These are phyloP conservation scores for Bisporella sp. DNA, from an alignment of 2,329 filamentous ascomycete species.

Conservation along the genomic window DNA sequence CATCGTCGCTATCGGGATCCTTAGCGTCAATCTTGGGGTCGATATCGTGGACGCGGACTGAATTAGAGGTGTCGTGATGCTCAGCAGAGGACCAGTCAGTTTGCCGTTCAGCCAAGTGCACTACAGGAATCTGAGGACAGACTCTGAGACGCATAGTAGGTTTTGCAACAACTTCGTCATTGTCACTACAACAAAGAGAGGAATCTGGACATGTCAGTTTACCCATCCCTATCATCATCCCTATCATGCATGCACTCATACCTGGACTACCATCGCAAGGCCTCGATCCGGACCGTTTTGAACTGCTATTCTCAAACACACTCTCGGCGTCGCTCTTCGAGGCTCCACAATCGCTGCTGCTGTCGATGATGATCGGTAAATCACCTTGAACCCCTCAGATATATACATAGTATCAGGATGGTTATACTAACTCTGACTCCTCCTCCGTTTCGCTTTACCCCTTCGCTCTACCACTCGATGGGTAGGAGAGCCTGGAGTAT, in stretches of 20 bases:
- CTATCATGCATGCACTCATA: constrained; percentile 1
- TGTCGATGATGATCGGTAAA: not conserved
- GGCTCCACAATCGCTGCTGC: not conserved
- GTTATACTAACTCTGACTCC: not conserved
- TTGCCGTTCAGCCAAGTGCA: not conserved
- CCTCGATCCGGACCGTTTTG: not conserved
- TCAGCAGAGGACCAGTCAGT: not conserved
- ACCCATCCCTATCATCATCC: not conserved
- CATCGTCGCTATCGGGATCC: not conserved
- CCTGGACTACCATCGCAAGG: not conserved
- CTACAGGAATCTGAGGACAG: not conserved
- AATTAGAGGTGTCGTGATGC: not conserved
- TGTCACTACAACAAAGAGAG: constrained; percentile 1
- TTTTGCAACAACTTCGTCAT: not conserved
- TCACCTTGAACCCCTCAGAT: not conserved
- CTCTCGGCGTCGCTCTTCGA: not conserved
- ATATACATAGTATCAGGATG: not conserved
- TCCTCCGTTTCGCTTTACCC: not conserved
- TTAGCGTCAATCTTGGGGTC: not conserved
- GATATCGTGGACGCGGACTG: not conserved
- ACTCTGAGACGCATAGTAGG: not conserved
- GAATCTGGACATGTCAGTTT: constrained; percentile 1
- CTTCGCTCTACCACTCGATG: constrained; percentile 1
- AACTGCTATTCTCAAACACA: constrained; percentile 1
- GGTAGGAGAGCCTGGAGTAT: not conserved